These are phyloP conservation scores for Nakaseomyces delphensis DNA, from an alignment of 1,139 yeast species.

Conservation along the genomic window DNA sequence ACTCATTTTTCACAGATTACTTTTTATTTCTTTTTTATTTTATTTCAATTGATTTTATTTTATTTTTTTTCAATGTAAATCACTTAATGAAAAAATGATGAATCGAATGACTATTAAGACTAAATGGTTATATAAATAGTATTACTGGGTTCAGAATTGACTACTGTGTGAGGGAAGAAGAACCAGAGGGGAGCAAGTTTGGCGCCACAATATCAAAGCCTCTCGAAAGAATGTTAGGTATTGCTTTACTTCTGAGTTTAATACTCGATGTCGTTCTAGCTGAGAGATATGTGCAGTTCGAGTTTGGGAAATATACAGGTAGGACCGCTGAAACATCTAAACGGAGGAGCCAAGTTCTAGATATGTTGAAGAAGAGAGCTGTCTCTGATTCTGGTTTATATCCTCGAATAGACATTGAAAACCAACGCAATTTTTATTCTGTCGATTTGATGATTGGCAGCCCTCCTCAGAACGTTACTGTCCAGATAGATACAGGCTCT, in stretches of 20 bases:
- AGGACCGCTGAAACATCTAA: neutral
- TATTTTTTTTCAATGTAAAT: no score
- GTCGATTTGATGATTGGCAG: slow-evolving; percentile 41
- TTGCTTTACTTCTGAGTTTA: neutral
- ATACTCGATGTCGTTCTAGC: neutral
- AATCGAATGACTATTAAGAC: no score
- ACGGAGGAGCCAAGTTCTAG: neutral
- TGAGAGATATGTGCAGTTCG: neutral
- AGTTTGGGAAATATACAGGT: slow-evolving; percentile 1
- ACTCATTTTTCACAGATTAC: no score
- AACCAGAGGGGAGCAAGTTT: no score
- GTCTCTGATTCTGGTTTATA: neutral
- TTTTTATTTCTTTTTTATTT: no score
- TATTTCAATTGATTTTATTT: no score
- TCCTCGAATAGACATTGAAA: slow-evolving; percentile 8
- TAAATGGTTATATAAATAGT: no score
- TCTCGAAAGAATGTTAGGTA: no score
- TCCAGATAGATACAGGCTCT: slow-evolving; percentile 63
- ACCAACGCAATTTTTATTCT: slow-evolving; percentile 25
- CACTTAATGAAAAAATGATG: no score
- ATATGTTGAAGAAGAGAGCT: slow-evolving; percentile 1
- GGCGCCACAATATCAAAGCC: no score
- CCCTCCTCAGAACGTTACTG: slow-evolving; percentile 42
- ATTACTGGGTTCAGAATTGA: no score
- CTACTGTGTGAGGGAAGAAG: no score